Evolutionary conservation across 1,284 basidiomycete genomes (phyloP).

Genomic region (Cutaneotrichosporon cyanovorans): DNA sequence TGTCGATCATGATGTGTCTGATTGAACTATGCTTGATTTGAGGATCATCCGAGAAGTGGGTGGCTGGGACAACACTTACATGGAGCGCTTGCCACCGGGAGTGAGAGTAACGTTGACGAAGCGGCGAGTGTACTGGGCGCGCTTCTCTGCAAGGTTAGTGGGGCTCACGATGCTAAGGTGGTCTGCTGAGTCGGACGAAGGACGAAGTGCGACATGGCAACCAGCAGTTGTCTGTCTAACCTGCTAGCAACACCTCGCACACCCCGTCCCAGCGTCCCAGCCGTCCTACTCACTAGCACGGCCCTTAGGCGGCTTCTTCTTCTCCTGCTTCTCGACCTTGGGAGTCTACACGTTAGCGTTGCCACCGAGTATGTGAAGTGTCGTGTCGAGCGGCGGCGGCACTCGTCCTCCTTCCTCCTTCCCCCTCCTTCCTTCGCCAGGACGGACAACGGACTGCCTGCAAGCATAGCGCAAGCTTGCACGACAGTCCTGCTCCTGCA

Average conservation of each 20-base stretch:
- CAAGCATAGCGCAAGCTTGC: too few relatives aligned
- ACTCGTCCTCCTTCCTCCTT: background rate
- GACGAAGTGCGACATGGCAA: too few relatives aligned
- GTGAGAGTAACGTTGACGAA: constrained; percentile 83
- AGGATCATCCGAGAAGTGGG: constrained; percentile 54
- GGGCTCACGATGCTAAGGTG: background rate
- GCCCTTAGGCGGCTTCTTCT: constrained; percentile 93
- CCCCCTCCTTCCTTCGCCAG: background rate
- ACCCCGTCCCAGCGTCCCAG: background rate
- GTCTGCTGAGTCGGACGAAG: background rate
- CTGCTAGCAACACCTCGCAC: too few relatives aligned
- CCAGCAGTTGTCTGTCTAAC: too few relatives aligned
- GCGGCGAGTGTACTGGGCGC: constrained; percentile 63
- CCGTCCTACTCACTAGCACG: constrained; percentile 57
- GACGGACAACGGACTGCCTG: background rate
- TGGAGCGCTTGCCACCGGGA: constrained; percentile 88
- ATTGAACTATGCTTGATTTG: constrained; percentile 80
- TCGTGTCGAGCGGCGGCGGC: too few relatives aligned
- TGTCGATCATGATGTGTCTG: constrained; percentile 66
- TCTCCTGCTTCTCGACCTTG: constrained; percentile 95
- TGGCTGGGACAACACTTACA: constrained; percentile 57
- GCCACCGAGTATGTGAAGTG: background rate
- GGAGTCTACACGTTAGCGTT: constrained; percentile 52
- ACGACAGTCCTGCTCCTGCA: background rate
- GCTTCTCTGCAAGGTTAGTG: constrained; percentile 57